These are phyloP conservation scores for Nannizziopsis arthrosporioides DNA, from an alignment of 2,329 filamentous ascomycete genomes.

Conservation along the genomic window DNA sequence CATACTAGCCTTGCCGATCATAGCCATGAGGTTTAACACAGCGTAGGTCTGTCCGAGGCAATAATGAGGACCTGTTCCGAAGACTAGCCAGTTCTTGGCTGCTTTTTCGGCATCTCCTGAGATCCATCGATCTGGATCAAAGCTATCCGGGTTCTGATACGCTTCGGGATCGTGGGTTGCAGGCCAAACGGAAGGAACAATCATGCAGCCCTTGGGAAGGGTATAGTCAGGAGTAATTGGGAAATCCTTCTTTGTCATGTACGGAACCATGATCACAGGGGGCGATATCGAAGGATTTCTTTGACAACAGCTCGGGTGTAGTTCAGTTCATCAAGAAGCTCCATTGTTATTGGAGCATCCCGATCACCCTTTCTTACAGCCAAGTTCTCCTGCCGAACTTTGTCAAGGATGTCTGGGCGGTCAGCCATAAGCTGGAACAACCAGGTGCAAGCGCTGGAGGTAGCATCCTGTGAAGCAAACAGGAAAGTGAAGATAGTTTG, in stretches of 20 bases:
- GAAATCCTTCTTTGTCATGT: constrained; percentile 88
- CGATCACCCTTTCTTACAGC: constrained; percentile 62
- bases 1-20: constrained; percentile 82
- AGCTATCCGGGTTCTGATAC: constrained; percentile 78
- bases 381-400: constrained; percentile 83
- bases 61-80: constrained; percentile 91
- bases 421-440: constrained; percentile 90
- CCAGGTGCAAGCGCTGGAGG: constrained; percentile 87
- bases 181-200: constrained; percentile 83
- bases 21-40: constrained; percentile 72
- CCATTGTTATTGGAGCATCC: constrained; percentile 60
- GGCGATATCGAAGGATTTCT: constrained; percentile 84
- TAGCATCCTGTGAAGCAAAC: constrained; percentile 95
- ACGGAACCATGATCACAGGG: constrained; percentile 97
- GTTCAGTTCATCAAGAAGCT: constrained; percentile 74
- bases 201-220: constrained; percentile 89
- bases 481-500: constrained; percentile 93
- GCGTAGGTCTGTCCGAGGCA: constrained; percentile 91
- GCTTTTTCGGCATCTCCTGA: constrained; percentile 78
- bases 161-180: constrained; percentile 85
- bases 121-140: constrained; percentile 86
- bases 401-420: constrained; percentile 81
- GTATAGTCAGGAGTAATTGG: constrained; percentile 79
- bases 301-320: constrained; percentile 89
- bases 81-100: constrained; percentile 93